Percentiles rank a stretch among this genome's conserved stretches.
Evolutionary conservation across 768 basidiomycete genomes (phyloP).

Genomic region (Pleurotus salmoneostramineus): DNA sequence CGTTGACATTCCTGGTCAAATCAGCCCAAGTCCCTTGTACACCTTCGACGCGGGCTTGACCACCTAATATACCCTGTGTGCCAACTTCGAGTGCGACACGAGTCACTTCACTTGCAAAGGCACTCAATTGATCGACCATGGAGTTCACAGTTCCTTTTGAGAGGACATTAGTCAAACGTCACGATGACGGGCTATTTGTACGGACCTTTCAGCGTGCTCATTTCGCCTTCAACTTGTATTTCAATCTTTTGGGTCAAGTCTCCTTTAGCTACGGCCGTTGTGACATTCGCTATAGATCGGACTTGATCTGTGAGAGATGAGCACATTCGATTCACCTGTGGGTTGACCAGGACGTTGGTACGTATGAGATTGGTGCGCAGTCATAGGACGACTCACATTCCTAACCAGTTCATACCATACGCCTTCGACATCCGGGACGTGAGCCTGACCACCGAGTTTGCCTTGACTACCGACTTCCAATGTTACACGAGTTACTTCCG

Average conservation of each 20-base stretch:
- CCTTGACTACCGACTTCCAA: slow-evolving; percentile 87
- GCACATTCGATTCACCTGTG: slow-evolving; percentile 77
- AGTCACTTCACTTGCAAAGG: slow-evolving; percentile 81
- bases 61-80: slow-evolving; percentile 86
- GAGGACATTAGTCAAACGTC: neutral
- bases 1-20: slow-evolving; percentile 87
- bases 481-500: slow-evolving; percentile 82
- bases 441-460: slow-evolving; percentile 83
- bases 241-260: slow-evolving; percentile 93
- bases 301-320: slow-evolving; percentile 77
- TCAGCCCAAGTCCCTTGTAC: slow-evolving; percentile 94
- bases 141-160: slow-evolving; percentile 69
- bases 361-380: no score
- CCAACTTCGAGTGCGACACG: slow-evolving; percentile 87
- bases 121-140: slow-evolving; percentile 91
- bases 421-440: slow-evolving; percentile 88
- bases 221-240: slow-evolving; percentile 83
- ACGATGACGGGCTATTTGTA: slow-evolving; percentile 1
- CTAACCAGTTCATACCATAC: slow-evolving; percentile 83
- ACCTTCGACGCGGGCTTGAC: slow-evolving; percentile 86
- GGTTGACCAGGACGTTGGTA: neutral
- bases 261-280: slow-evolving; percentile 86
- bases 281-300: slow-evolving; percentile 79
- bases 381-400: slow-evolving; percentile 42
- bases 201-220: slow-evolving; percentile 68